phyloP scores from a whole-genome alignment of 257 asterid genomes.

The Rubia yunnanensis region DNA sequence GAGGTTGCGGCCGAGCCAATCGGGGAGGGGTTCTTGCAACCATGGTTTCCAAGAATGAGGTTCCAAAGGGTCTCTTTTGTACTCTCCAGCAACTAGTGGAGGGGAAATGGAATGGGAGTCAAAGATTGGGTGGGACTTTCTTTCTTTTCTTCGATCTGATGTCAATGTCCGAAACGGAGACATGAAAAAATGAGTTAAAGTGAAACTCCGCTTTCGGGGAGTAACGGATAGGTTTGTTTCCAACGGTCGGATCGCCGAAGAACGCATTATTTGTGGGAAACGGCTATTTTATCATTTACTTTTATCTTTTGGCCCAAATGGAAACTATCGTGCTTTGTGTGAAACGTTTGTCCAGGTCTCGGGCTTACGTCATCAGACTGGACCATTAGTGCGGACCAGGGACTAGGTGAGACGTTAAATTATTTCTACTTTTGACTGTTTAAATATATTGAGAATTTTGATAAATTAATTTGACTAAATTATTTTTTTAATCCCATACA shows the following conservation, averaged over 20 bases:
- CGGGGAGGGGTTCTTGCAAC: slow-evolving; percentile 85
- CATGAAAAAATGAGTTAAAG: slow-evolving; percentile 2
- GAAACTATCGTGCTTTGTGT: not conserved
- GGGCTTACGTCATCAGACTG: not conserved
- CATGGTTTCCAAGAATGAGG: slow-evolving; percentile 31
- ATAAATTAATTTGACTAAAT: too few relatives aligned
- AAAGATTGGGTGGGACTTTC: slow-evolving; percentile 3
- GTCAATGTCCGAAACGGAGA: not conserved
- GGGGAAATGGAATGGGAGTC: not conserved
- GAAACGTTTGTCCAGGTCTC: not conserved
- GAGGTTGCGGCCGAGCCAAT: slow-evolving; percentile 27
- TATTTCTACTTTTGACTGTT: too few relatives aligned
- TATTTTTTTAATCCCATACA: too few relatives aligned
- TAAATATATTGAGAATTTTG: too few relatives aligned
- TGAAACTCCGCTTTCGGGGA: slow-evolving; percentile 1
- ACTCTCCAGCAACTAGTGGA: slow-evolving; percentile 3
- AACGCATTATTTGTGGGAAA: slow-evolving; percentile 4
- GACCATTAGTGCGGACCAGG: too few relatives aligned
- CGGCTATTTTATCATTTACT: slow-evolving; percentile 17
- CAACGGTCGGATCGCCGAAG: slow-evolving; percentile 24
- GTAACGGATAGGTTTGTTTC: slow-evolving; percentile 16
- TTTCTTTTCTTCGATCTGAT: not conserved
- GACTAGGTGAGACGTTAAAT: too few relatives aligned
- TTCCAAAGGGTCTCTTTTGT: not conserved
- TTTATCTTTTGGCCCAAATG: not conserved